phyloP scores from a whole-genome alignment of 1,139 yeast genomes.

The Saccharomyces hybrid region DNA sequence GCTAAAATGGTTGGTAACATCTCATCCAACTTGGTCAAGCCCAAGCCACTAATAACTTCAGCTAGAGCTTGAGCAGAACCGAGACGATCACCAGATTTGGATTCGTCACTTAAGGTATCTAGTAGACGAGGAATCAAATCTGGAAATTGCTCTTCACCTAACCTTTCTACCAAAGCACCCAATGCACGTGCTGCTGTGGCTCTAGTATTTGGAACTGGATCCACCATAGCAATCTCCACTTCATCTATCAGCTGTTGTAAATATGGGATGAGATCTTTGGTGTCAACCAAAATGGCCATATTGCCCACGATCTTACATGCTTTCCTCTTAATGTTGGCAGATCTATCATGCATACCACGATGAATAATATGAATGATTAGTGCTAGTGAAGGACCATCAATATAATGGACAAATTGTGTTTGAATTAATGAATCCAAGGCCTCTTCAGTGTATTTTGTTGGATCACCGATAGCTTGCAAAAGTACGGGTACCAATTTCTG shows the following conservation, averaged over 20 bases:
- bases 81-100: conserved; percentile 80
- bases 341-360: conserved; percentile 90
- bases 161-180: conserved; percentile 90
- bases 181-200: conserved; percentile 97
- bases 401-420: conserved; percentile 93
- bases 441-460: conserved; percentile 77
- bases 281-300: conserved; percentile 92
- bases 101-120: conserved; percentile 67
- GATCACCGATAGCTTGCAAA: conserved; percentile 91
- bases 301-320: conserved; percentile 98
- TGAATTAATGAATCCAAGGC: conserved; percentile 81
- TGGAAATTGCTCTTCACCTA: conserved; percentile 96
- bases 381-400: conserved; percentile 96
- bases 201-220: conserved; percentile 94
- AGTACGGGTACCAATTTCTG: conserved; percentile 83
- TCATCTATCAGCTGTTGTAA: conserved; percentile 69
- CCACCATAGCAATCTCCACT: conserved; percentile 92
- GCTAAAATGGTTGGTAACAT: conserved; percentile 70
- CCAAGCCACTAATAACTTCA: conserved; percentile 89
- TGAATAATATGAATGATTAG: conserved; percentile 88
- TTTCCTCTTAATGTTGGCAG: conserved; percentile 84
- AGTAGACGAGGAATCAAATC: conserved; percentile 77
- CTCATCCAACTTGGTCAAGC: conserved; percentile 80
- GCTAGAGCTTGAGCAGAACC: conserved; percentile 97
- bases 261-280: conserved; percentile 79